A percentile compares a stretch with the other conserved stretches of the same genome.
Conservation (phyloP, 1,284 basidiomycete genomes). For the Gomphus bonarii region DNA sequence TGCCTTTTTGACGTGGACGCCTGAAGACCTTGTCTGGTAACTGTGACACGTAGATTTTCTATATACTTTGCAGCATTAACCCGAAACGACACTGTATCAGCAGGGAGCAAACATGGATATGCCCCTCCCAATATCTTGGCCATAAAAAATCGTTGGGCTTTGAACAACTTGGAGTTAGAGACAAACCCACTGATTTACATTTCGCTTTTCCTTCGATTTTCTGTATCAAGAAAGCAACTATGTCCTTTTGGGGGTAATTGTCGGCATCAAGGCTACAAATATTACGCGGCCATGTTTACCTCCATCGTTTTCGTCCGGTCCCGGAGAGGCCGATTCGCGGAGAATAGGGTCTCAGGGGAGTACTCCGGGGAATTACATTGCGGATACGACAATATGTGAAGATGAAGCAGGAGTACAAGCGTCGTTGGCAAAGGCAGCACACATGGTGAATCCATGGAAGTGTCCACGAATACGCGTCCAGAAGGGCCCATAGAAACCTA, state of each 20-base stretch:
- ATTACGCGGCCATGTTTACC: neutral
- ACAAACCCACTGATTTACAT: slow-evolving; percentile 25
- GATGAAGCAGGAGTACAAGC: slow-evolving; percentile 36
- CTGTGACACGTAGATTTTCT: slow-evolving; percentile 31
- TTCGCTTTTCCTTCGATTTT: slow-evolving; percentile 29
- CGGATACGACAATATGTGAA: slow-evolving; percentile 39
- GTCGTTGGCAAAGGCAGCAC: slow-evolving; percentile 20
- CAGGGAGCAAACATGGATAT: slow-evolving; percentile 40
- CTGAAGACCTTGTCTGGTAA: slow-evolving; percentile 21
- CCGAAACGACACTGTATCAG: slow-evolving; percentile 38
- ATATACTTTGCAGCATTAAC: slow-evolving; percentile 39
- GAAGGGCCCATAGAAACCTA: neutral
- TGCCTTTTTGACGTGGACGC: slow-evolving; percentile 14
- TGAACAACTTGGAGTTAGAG: neutral
- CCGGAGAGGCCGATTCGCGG: slow-evolving; percentile 30
- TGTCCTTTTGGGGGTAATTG: slow-evolving; percentile 19
- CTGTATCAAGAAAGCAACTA: slow-evolving; percentile 37
- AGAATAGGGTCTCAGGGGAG: slow-evolving; percentile 19
- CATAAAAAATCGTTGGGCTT: no score
- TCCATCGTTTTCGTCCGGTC: slow-evolving; percentile 42
- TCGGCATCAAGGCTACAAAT: neutral
- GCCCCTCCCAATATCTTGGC: slow-evolving; percentile 28
- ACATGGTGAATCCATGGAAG: neutral
- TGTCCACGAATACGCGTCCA: slow-evolving; percentile 3
- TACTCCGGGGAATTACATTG: slow-evolving; percentile 16